Base-by-base conservation (phyloP, 495 filamentous ascomycete species). In the Cercophora scortea region DNA sequence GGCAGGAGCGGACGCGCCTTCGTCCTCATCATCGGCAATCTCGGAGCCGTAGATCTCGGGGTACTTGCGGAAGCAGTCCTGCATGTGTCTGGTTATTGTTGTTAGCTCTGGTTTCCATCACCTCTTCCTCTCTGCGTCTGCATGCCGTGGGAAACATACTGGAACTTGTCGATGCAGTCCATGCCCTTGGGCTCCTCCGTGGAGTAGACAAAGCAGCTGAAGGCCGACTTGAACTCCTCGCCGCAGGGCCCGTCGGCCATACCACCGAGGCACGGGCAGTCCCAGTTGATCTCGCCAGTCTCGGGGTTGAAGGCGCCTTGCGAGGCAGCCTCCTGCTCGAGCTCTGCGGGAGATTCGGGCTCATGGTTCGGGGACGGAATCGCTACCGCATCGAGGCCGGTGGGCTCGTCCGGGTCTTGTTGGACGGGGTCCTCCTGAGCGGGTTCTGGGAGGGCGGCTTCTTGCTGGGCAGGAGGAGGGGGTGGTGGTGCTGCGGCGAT, bases 251-350 rank as follows among this genome's bases (percentile, higher is more conserved):
- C 93, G 70, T 96, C 77, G 8, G 93, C 93, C 93, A 98, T 98
- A 32, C 93, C 93, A 45, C 93, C 93, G 19, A 98, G 74, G 65
- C 93, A 98, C 16, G 94, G 93, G 70, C 93, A 98, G 65, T 96
- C 93, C 94, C 94, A 98, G 77, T 98, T 97, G 72, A 98, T 98
- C 79, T 97, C 93, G 57, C 93, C 93, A 8, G 93, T 98, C 77
- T 97, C 94, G 11, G 89, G 89, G 69, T 98, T 92, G 73, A 96
- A 98, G 0, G 93, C 93, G 17, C 91, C 93, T 67, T 96, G 81
- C 55, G 89, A 78, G 48, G 69, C 77, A 17, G 90, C 89, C 69
- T 96, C 88, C 45, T 87, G 80, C 68, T 93, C 85, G 13, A 93
- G 72, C 6, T 80, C 84, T 41, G 54, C 51, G 18, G 63, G 56